phyloP scores from a whole-genome alignment of 192 early-diverging fungal genomes.

The Coemansia sp. region DNA sequence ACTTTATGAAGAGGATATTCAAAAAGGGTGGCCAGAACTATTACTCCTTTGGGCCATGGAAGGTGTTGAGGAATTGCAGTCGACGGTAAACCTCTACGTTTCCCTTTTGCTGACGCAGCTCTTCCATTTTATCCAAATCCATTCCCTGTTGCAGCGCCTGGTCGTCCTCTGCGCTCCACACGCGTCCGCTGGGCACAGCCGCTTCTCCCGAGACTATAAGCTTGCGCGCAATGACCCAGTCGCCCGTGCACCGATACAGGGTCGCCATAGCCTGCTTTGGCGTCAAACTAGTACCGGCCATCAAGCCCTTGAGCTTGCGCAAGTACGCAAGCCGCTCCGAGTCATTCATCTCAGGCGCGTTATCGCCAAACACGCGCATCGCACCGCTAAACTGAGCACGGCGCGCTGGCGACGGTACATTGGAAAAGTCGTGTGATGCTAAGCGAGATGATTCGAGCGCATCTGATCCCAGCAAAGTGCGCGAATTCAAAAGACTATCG shows the following conservation, averaged over 20 bases:
- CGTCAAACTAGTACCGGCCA: slow-evolving; percentile 29
- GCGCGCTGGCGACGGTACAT: slow-evolving; percentile 28
- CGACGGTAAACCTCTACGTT: slow-evolving; percentile 53
- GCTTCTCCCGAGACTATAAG: slow-evolving; percentile 24
- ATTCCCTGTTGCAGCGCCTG: slow-evolving; percentile 25
- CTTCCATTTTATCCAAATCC: slow-evolving; percentile 26
- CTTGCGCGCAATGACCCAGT: slow-evolving; percentile 50
- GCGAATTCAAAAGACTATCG: slow-evolving; percentile 6
- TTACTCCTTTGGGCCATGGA: slow-evolving; percentile 20
- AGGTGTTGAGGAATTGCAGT: slow-evolving; percentile 54
- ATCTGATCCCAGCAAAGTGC: neutral
- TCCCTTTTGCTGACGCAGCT: slow-evolving; percentile 44
- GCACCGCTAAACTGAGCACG: slow-evolving; percentile 46
- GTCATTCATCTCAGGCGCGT: slow-evolving; percentile 34
- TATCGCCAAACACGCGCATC: slow-evolving; percentile 50
- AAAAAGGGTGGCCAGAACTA: neutral
- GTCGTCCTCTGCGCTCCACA: slow-evolving; percentile 46
- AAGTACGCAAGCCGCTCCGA: slow-evolving; percentile 38
- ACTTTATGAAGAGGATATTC: neutral
- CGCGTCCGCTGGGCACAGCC: slow-evolving; percentile 13
- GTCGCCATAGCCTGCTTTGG: slow-evolving; percentile 34
- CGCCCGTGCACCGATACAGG: slow-evolving; percentile 48
- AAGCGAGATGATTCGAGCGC: neutral
- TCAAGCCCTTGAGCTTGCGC: slow-evolving; percentile 50
- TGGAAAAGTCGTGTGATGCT: slow-evolving; percentile 3